phyloP scores from a whole-genome alignment of 1,284 basidiomycete species.

The Ganoderma sinense region DNA sequence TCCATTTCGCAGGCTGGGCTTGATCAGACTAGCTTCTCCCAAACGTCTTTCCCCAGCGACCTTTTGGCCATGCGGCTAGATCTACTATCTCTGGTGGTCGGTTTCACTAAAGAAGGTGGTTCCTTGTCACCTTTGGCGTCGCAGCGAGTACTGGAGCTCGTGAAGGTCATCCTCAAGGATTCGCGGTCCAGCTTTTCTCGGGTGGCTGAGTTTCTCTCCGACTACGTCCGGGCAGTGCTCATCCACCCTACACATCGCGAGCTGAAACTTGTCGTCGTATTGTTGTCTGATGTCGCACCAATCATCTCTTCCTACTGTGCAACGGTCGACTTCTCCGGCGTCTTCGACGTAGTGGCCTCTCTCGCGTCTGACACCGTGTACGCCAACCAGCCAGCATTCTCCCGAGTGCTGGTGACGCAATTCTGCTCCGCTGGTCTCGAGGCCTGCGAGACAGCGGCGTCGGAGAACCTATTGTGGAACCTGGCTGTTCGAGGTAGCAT shows the following conservation, averaged over 20 bases:
- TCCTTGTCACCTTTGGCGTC: slow-evolving; percentile 54
- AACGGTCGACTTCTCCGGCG: slow-evolving; percentile 66
- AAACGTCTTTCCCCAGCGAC: slow-evolving; percentile 59
- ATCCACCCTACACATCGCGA: slow-evolving; percentile 51
- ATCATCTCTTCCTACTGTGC: slow-evolving; percentile 61
- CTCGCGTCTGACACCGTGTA: slow-evolving; percentile 58
- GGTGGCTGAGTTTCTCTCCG: slow-evolving; percentile 58
- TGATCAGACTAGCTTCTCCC: slow-evolving; percentile 44
- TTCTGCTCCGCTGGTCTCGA: slow-evolving; percentile 67
- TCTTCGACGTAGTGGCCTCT: slow-evolving; percentile 61
- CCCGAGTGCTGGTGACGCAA: slow-evolving; percentile 60
- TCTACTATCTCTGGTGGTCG: slow-evolving; percentile 66
- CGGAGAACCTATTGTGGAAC: slow-evolving; percentile 58
- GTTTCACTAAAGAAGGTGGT: slow-evolving; percentile 66
- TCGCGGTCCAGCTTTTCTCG: slow-evolving; percentile 45
- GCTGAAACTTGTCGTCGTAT: slow-evolving; percentile 58
- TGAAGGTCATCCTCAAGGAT: slow-evolving; percentile 68
- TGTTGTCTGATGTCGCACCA: slow-evolving; percentile 66
- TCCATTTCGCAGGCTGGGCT: slow-evolving; percentile 34
- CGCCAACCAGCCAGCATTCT: slow-evolving; percentile 59
- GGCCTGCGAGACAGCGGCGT: slow-evolving; percentile 61
- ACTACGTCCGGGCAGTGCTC: slow-evolving; percentile 56
- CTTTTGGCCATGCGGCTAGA: slow-evolving; percentile 66
- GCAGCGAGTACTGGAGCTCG: slow-evolving; percentile 64
- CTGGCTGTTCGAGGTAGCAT: slow-evolving; percentile 58